These are phyloP conservation scores for Gossypioides kirkii DNA, from an alignment of 345 rosid species.

Conservation along the genomic window DNA sequence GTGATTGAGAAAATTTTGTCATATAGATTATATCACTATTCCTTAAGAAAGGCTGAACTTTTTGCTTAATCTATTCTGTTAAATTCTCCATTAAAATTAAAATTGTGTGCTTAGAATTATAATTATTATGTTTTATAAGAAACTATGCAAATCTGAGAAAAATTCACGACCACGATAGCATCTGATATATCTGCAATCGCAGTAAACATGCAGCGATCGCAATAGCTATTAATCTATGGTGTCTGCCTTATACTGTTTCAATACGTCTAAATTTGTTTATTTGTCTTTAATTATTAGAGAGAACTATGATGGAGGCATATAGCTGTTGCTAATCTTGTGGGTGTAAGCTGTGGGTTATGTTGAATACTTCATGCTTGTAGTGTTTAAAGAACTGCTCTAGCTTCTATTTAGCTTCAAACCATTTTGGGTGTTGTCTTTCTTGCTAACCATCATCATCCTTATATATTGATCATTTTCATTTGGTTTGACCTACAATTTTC, in stretches of 20 bases:
- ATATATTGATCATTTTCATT: conserved; percentile 13
- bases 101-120: no score
- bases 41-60: no score
- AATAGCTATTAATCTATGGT: no score
- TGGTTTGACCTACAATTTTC: conserved; percentile 41
- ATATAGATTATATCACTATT: no score
- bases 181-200: no score
- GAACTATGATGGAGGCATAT: not conserved
- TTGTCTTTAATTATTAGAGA: not conserved
- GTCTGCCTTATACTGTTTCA: not conserved
- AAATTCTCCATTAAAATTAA: no score
- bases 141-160: no score
- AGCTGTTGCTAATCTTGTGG: not conserved
- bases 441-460: not conserved
- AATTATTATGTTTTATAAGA: no score
- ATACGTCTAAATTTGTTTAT: not conserved
- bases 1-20: not conserved
- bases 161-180: no score
- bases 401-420: not conserved
- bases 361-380: not conserved
- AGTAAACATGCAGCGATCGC: no score
- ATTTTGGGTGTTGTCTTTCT: not conserved
- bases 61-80: no score
- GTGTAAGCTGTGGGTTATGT: not conserved
- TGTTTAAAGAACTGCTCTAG: not conserved